These are phyloP conservation scores for Aspergillus melleus DNA, from an alignment of 2,329 filamentous ascomycete species.

Conservation along the genomic window DNA sequence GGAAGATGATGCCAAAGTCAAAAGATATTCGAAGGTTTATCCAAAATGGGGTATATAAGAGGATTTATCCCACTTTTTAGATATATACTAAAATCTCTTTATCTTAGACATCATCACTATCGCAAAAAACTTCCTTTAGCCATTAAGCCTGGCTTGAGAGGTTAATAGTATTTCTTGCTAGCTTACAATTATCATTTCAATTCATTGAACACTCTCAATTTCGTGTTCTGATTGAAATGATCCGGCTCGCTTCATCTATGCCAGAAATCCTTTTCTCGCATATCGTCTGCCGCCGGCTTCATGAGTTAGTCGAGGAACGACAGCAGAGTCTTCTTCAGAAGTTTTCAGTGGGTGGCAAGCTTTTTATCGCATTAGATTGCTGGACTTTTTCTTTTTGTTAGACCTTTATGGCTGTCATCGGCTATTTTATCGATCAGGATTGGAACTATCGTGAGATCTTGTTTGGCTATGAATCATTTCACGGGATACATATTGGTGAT, in stretches of 20 bases:
- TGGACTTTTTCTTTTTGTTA: slow-evolving; percentile 11
- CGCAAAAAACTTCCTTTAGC: neutral
- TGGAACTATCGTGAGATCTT: slow-evolving; percentile 9
- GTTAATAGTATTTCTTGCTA: neutral
- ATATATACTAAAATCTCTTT: neutral
- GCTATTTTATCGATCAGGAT: slow-evolving; percentile 13
- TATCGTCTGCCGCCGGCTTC: neutral
- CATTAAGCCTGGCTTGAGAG: neutral
- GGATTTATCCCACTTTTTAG: neutral
- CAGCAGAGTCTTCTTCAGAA: neutral
- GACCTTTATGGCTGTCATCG: slow-evolving; percentile 15
- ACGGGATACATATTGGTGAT: slow-evolving; percentile 2
- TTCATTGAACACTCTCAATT: slow-evolving; percentile 2
- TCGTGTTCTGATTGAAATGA: neutral
- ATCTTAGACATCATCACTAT: neutral
- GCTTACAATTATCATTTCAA: neutral
- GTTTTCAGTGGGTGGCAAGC: neutral
- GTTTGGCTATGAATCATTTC: slow-evolving; percentile 14
- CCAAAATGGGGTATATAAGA: neutral
- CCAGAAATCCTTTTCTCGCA: neutral
- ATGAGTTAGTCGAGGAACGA: neutral
- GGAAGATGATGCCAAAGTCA: neutral
- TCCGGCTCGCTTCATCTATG: neutral
- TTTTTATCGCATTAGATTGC: slow-evolving; percentile 9
- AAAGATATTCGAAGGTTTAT: slow-evolving; percentile 1